Conservation (phyloP, 805 yeast genomes). For the Debaryomyces prosopidis region DNA sequence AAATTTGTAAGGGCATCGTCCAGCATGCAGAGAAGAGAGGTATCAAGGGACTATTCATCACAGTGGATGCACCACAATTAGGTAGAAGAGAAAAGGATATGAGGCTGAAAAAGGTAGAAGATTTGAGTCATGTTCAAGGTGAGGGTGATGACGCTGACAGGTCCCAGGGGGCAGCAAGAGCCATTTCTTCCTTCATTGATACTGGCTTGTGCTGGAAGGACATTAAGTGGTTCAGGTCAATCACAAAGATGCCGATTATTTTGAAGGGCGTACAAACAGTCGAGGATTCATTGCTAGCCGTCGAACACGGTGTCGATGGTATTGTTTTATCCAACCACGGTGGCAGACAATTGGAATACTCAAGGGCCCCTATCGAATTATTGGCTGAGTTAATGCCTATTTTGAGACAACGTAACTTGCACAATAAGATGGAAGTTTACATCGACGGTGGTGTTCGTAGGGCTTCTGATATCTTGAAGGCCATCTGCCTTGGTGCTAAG, state of each 20-base stretch:
- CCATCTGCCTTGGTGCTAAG: conserved; percentile 73
- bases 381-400: conserved; percentile 54
- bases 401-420: conserved; percentile 40
- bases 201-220: conserved; percentile 41
- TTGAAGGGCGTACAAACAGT: conserved; percentile 67
- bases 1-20: conserved; percentile 60
- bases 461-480: conserved; percentile 77
- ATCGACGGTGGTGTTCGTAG: conserved; percentile 79
- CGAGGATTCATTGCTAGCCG: conserved; percentile 64
- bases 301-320: conserved; percentile 59
- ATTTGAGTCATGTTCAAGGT: conserved; percentile 47
- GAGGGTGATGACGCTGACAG: conserved; percentile 60
- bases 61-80: conserved; percentile 90
- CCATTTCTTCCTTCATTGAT: conserved; percentile 78
- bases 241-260: conserved; percentile 41
- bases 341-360: conserved; percentile 67
- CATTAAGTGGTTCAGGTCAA: conserved; percentile 38
- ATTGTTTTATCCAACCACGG: conserved; percentile 74
- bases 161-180: conserved; percentile 81
- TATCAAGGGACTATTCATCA: conserved; percentile 78
- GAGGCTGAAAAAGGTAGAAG: conserved; percentile 59
- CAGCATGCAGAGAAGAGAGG: conserved; percentile 73
- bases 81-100: conserved; percentile 91
- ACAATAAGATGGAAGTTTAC: conserved; percentile 58
- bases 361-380: conserved; percentile 62